A percentile compares a stretch with the other conserved stretches of the same genome.
Evolutionary conservation across 257 asterid genomes (phyloP).

Genomic region (Solanum raphanifolium): DNA sequence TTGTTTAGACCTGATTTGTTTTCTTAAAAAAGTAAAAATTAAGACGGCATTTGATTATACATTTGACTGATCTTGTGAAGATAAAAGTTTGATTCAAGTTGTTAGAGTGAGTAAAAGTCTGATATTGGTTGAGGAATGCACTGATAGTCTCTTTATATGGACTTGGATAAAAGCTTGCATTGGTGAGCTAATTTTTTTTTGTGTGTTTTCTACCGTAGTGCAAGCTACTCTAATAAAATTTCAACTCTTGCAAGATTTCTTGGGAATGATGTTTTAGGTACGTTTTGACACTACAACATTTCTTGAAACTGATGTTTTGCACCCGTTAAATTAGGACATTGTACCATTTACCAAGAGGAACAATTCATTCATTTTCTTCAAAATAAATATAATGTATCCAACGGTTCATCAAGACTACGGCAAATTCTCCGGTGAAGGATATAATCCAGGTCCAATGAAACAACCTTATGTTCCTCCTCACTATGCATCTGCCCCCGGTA

Average conservation of each 20-base stretch:
- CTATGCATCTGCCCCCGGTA: background rate
- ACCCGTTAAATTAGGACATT: background rate
- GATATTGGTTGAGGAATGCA: no score
- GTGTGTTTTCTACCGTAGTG: background rate
- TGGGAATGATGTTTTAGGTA: background rate
- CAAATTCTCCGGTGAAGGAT: background rate
- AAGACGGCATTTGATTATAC: background rate
- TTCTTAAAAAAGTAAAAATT: no score
- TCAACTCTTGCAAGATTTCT: background rate
- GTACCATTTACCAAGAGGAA: background rate
- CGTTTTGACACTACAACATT: background rate
- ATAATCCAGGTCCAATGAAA: background rate
- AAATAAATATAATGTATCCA: background rate
- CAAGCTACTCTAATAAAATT: background rate
- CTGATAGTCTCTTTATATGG: fast-evolving
- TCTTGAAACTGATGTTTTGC: background rate
- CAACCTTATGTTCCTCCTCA: background rate
- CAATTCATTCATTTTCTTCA: background rate
- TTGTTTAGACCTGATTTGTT: no score
- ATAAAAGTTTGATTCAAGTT: no score
- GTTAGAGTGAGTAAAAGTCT: no score
- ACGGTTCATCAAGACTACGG: background rate
- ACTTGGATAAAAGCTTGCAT: fast-evolving
- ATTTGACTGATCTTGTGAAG: no score
- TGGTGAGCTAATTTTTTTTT: no score